Evolutionary conservation across 495 filamentous ascomycete species (phyloP).

Genomic region (Daldinia vernicosa): DNA sequence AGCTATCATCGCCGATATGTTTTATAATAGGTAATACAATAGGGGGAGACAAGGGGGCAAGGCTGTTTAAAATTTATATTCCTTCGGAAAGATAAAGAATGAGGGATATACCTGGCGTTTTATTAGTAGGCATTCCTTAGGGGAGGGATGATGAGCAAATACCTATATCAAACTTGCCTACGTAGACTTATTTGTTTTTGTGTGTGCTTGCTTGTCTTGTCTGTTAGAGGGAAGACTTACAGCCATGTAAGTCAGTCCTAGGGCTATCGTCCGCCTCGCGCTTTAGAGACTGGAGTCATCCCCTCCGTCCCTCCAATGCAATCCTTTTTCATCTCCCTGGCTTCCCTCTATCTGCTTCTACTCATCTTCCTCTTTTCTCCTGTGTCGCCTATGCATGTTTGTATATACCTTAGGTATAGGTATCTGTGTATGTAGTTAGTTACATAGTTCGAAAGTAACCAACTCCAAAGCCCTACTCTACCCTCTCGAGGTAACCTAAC

Average conservation of each 20-base stretch:
- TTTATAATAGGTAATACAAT: constrained; percentile 19
- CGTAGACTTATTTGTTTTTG: neutral
- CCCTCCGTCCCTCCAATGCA: constrained; percentile 10
- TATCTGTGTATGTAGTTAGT: neutral
- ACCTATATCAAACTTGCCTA: neutral
- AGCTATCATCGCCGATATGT: constrained; percentile 15
- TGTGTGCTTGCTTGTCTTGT: neutral
- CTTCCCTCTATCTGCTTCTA: neutral
- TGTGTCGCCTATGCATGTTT: neutral
- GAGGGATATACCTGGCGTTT: neutral
- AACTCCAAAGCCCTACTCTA: constrained; percentile 8
- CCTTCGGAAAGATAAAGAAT: neutral
- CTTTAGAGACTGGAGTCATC: constrained; percentile 11
- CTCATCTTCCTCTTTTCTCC: neutral
- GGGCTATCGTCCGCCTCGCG: constrained; percentile 12
- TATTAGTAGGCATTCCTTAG: neutral
- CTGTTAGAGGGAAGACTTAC: neutral
- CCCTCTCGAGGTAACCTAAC: constrained; percentile 26
- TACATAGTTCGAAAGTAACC: neutral
- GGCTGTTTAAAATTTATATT: neutral
- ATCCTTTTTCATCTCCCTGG: neutral
- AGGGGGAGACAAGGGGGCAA: neutral
- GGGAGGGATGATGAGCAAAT: neutral
- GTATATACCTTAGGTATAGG: neutral
- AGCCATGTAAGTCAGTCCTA: neutral